Evolutionary conservation across 768 basidiomycete genomes (phyloP).

Genomic region (Podaxis sp.): DNA sequence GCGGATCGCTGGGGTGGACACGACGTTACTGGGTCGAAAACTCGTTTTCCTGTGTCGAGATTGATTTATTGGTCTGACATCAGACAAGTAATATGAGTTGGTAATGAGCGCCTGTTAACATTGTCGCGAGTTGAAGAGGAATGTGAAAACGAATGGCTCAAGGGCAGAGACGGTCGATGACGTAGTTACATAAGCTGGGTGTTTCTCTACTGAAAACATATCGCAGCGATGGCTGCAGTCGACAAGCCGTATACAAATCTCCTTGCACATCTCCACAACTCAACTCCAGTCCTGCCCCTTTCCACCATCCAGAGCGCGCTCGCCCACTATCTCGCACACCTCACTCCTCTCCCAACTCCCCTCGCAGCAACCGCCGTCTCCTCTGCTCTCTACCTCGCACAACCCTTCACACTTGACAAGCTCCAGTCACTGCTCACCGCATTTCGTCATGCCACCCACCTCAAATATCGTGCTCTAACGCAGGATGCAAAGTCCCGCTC

Average conservation of each 20-base stretch:
- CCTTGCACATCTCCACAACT: constrained; percentile 51
- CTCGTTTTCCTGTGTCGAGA: too few relatives aligned
- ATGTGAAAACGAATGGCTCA: too few relatives aligned
- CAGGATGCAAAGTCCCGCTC: constrained; percentile 35
- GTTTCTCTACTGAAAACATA: neutral
- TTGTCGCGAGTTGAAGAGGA: too few relatives aligned
- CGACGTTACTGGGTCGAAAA: too few relatives aligned
- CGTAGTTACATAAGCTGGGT: neutral
- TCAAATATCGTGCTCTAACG: constrained; percentile 44
- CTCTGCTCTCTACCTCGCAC: constrained; percentile 50
- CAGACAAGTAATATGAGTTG: too few relatives aligned
- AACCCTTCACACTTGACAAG: constrained; percentile 44
- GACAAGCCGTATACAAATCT: constrained; percentile 32
- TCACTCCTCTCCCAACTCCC: constrained; percentile 52
- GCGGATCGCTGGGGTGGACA: too few relatives aligned
- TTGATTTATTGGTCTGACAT: too few relatives aligned
- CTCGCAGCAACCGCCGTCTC: constrained; percentile 57
- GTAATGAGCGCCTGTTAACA: too few relatives aligned
- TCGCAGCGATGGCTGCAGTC: too few relatives aligned
- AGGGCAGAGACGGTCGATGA: neutral
- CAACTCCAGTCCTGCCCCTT: constrained; percentile 43
- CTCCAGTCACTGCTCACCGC: constrained; percentile 52
- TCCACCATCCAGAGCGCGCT: constrained; percentile 54
- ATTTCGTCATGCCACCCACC: constrained; percentile 60
- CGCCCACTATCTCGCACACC: constrained; percentile 55